Evolutionary conservation across 2,329 filamentous ascomycete genomes (phyloP), one percentile per base, ranked within the genome.

Genomic region (Paecilomyces formosus): DNA sequence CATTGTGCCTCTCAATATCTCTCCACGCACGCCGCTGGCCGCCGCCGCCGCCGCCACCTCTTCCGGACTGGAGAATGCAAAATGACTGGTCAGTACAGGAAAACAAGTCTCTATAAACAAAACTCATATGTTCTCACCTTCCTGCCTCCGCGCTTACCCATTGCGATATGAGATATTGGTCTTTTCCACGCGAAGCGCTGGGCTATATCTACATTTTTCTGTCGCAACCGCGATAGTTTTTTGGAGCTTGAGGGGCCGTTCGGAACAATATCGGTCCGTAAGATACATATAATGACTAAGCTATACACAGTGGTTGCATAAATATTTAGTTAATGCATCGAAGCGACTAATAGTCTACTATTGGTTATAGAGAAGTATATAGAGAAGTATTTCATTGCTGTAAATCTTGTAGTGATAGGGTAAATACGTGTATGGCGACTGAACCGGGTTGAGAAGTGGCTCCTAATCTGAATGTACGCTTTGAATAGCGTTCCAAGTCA

Each of bases 1-100:
- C 88, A 76, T 99, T 96, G 67, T 86, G 79, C 79, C 92, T 94
- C 66, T 81, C 76, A 57, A 96, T 81, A 45, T 88, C 82, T 18
- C 82, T 77, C 71, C 85, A 87, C 62, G 78, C 77, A 57, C 68
- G 66, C 60, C 77, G 75, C 62, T 70, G 68, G 61, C 72, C 68
- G 57, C 66, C 74, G 56, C 78, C 76, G 61, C 79, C 77, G 65
- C 78, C 75, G 61, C 79, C 74, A 65, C 74, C 54, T 45, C 58
- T 61, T 55, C 49, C 54, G 50, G 39, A 57, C 61, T 62, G 53
- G 15, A 52, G 15, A 7, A 26, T 5, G 28, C n/a, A 45, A 45
- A 4, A 45, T 6, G 15, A 18, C n/a, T 49, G 33, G 12, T 51
- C 18, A 52, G 55, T 49, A 52, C 53, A 55, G n/a, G 18, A 55